These are phyloP conservation scores for Leccinum fallax DNA, from an alignment of 1,284 basidiomycete species.

Conservation along the genomic window DNA sequence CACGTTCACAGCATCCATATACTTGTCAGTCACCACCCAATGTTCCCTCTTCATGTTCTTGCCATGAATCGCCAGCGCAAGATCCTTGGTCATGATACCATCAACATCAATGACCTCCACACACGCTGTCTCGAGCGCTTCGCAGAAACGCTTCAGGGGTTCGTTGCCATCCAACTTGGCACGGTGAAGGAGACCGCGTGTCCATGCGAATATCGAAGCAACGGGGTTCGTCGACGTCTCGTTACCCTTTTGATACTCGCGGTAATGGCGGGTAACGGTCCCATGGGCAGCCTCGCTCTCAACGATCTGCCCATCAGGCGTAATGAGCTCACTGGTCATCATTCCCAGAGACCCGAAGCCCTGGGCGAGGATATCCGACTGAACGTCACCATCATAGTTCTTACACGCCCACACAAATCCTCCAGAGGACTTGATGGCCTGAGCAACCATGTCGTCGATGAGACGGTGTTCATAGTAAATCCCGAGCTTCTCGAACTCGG, in stretches of 20 bases:
- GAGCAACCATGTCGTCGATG: constrained; percentile 96
- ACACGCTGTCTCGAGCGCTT: constrained; percentile 85
- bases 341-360: constrained; percentile 94
- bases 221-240: constrained; percentile 98
- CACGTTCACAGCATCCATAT: constrained; percentile 89
- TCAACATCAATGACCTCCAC: constrained; percentile 91
- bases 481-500: constrained; percentile 77
- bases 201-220: constrained; percentile 99
- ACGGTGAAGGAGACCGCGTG: constrained; percentile 90
- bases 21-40: constrained; percentile 91
- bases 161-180: constrained; percentile 91
- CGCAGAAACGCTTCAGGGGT: constrained; percentile 75
- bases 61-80: constrained; percentile 94
- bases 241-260: constrained; percentile 94
- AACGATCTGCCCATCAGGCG: constrained; percentile 91
- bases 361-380: constrained; percentile 91
- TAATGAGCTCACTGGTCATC: constrained; percentile 98
- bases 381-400: constrained; percentile 97
- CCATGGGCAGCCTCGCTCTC: constrained; percentile 97
- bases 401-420: constrained; percentile 98
- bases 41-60: constrained; percentile 89
- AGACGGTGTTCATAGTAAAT: constrained; percentile 98
- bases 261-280: constrained; percentile 94
- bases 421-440: constrained; percentile 94
- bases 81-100: constrained; percentile 95